Evolutionary conservation across 2,329 filamentous ascomycete species (phyloP).

Genomic region (Fusarium sp.): DNA sequence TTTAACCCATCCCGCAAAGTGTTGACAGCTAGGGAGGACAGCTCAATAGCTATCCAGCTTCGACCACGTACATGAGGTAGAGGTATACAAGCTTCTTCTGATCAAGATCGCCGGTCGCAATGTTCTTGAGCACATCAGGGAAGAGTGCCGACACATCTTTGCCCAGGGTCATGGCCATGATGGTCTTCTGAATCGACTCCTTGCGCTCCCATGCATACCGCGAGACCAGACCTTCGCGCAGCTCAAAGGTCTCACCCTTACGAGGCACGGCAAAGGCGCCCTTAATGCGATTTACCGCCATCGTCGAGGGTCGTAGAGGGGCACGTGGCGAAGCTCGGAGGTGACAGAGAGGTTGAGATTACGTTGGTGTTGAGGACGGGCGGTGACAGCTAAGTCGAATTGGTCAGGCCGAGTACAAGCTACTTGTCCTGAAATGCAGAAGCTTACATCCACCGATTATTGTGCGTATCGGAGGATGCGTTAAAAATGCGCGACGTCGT

Average conservation of each 20-base stretch:
- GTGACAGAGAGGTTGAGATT: slow-evolving; percentile 8
- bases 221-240: slow-evolving; percentile 93
- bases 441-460: slow-evolving; percentile 36
- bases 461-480: slow-evolving; percentile 25
- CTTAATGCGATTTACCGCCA: slow-evolving; percentile 97
- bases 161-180: slow-evolving; percentile 99
- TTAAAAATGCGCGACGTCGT: slow-evolving; percentile 22
- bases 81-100: slow-evolving; percentile 99
- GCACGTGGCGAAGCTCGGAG: slow-evolving; percentile 25
- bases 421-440: slow-evolving; percentile 29
- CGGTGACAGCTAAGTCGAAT: slow-evolving; percentile 41
- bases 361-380: slow-evolving; percentile 12
- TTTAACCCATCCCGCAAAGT: slow-evolving; percentile 1
- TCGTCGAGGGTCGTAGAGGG: slow-evolving; percentile 58
- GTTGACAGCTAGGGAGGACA: slow-evolving; percentile 6
- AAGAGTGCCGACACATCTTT: slow-evolving; percentile 98
- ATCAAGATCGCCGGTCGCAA: slow-evolving; percentile 92
- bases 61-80: slow-evolving; percentile 85
- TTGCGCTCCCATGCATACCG: slow-evolving; percentile 99
- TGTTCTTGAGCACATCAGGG: slow-evolving; percentile 98
- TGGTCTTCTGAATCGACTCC: slow-evolving; percentile 99
- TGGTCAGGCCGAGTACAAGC: slow-evolving; percentile 25
- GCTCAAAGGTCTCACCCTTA: slow-evolving; percentile 98
- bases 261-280: slow-evolving; percentile 92
- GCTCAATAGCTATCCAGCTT: neutral